phyloP scores from a whole-genome alignment of 257 asterid genomes.

The Avicennia marina region DNA sequence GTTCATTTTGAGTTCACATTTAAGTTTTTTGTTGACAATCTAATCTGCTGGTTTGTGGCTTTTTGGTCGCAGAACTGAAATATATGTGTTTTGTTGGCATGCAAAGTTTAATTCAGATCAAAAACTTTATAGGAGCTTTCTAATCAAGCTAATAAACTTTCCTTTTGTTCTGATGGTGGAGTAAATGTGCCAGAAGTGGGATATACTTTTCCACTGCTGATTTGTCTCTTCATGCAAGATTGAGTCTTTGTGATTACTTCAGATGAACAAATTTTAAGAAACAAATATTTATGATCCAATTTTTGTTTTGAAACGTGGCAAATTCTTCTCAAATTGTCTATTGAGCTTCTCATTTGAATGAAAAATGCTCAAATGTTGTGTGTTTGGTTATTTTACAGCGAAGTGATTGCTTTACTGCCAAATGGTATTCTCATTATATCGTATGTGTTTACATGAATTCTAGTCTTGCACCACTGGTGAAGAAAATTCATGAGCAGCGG shows the following conservation, averaged over 20 bases:
- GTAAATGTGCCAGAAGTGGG: neutral
- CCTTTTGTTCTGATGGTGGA: constrained; percentile 4
- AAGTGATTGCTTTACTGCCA: constrained; percentile 13
- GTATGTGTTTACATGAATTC: constrained; percentile 21
- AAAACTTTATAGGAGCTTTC: too few species aligned
- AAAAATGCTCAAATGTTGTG: neutral
- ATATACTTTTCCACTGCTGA: neutral
- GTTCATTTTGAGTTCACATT: neutral
- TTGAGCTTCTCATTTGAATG: neutral
- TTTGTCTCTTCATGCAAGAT: neutral
- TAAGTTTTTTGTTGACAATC: neutral
- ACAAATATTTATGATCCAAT: neutral
- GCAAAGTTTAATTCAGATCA: too few species aligned
- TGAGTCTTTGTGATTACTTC: constrained; percentile 2
- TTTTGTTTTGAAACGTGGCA: too few species aligned
- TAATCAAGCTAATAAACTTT: too few species aligned
- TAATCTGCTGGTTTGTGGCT: too few species aligned
- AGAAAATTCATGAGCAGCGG: constrained; percentile 80
- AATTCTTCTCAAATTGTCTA: too few species aligned
- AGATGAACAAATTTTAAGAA: neutral
- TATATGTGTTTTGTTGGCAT: too few species aligned
- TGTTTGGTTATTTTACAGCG: neutral
- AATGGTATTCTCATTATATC: constrained; percentile 3
- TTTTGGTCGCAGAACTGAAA: too few species aligned
- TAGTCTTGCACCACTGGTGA: constrained; percentile 88